Evolutionary conservation across 805 yeast genomes (phyloP).

Genomic region (Candida maesae): DNA sequence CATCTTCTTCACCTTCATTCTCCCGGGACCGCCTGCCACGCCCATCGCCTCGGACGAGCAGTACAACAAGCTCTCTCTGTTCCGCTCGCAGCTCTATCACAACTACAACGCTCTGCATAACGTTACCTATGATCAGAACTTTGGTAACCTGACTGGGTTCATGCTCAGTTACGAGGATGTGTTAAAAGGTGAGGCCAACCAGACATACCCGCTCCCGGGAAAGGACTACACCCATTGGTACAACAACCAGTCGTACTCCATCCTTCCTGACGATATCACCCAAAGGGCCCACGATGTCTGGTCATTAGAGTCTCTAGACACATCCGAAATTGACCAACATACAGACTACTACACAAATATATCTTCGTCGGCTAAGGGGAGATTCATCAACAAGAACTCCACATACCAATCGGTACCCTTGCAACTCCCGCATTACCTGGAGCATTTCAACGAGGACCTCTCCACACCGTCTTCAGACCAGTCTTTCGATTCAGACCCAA

Average conservation of each 20-base stretch:
- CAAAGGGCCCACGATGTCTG: constrained; percentile 48
- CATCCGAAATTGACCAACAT: constrained; percentile 8
- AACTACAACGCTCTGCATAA: constrained; percentile 34
- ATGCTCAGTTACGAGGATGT: constrained; percentile 61
- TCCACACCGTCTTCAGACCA: constrained; percentile 10
- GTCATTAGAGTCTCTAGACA: constrained; percentile 38
- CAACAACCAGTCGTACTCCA: constrained; percentile 48
- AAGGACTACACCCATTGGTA: constrained; percentile 41
- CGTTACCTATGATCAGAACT: constrained; percentile 47
- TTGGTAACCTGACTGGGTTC: constrained; percentile 73
- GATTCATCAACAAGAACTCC: constrained; percentile 27
- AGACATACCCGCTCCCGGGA: constrained; percentile 56
- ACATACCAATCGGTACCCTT: constrained; percentile 20
- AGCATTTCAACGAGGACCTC: constrained; percentile 15
- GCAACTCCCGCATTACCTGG: constrained; percentile 21
- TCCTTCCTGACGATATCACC: constrained; percentile 59
- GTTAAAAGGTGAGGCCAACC: constrained; percentile 38
- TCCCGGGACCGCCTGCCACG: constrained; percentile 38
- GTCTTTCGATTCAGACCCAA: background rate
- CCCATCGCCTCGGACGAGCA: constrained; percentile 30
- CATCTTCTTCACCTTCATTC: constrained; percentile 32
- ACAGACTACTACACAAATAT: constrained; percentile 39
- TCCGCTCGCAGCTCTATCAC: constrained; percentile 33
- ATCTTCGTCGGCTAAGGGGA: constrained; percentile 45
- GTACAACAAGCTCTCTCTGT: constrained; percentile 34